These are phyloP conservation scores for Ogataea methylovora DNA, from an alignment of 805 yeast species.

Conservation along the genomic window DNA sequence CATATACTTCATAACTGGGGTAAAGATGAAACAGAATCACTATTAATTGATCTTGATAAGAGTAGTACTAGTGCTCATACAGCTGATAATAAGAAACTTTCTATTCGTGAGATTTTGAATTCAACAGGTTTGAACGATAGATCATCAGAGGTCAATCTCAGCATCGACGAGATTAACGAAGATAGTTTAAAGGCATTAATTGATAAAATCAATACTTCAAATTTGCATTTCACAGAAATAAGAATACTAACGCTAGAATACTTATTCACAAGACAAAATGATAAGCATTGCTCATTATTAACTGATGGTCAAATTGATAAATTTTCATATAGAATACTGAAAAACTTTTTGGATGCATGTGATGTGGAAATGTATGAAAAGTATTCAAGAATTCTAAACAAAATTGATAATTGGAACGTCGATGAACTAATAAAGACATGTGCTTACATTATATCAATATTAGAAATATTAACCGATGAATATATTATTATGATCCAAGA, in stretches of 20 bases:
- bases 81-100: conserved; percentile 10
- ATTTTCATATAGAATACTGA: conserved; percentile 5
- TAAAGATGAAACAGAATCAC: conserved; percentile 12
- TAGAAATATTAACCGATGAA: conserved; percentile 37
- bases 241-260: conserved; percentile 18
- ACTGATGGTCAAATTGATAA: conserved; percentile 15
- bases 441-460: conserved; percentile 24
- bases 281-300: conserved; percentile 14
- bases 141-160: conserved; percentile 5
- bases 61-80: neutral
- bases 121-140: conserved; percentile 11
- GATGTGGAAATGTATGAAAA: conserved; percentile 16
- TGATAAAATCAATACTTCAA: conserved; percentile 7
- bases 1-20: conserved; percentile 15
- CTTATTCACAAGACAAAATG: conserved; percentile 10
- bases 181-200: conserved; percentile 13
- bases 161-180: conserved; percentile 12
- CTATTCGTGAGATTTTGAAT: conserved; percentile 25
- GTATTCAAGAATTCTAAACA: conserved; percentile 3
- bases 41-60: conserved; percentile 12
- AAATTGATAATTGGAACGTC: neutral
- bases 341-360: conserved; percentile 18
- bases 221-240: conserved; percentile 20
- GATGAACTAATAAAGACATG: too few species aligned
- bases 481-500: conserved; percentile 26